Evolutionary conservation across 2,329 filamentous ascomycete genomes (phyloP), one percentile per base, ranked within the genome.

Genomic region (Anthostomella pinea): DNA sequence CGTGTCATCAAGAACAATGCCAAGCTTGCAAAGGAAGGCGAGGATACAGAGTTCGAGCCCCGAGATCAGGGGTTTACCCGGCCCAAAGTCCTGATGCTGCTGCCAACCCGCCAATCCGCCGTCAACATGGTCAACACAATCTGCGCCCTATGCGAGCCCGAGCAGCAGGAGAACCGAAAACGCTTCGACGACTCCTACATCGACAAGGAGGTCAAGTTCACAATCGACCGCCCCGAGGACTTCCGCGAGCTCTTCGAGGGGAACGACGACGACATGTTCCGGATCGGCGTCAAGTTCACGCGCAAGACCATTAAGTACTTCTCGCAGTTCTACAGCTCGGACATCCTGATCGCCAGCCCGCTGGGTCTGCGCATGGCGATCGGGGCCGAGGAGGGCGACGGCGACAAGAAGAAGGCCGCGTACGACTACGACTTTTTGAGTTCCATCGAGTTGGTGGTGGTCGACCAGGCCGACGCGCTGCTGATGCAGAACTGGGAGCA

Each of bases 401-500:
- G 87, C 55, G 79, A 71, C 54, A 69, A 70, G 56, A 74, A 70
- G 42, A 83, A 84, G 59, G 81, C 80, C 47, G 66, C 77, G 8
- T 14, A 33, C 22, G 91, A 97, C 59, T 82, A 79, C 52, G 93
- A 98, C 63, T 98, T 95, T 59, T 73, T 98, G 10, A 91, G 86
- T 39, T 97, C 91, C 1, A 87, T 98, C 53, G 93, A 98, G 64
- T 65, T 98, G 33, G 81, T 93, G 20, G 73, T 97, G 30, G 74
- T 95, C 43, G 93, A 98, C 60, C 90, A 97, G 64, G 85, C 88
- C 9, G 90, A 97, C 62, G 89, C 89, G 0, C 77, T 96, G 26
- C 77, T 95, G 7, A 96, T 96, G 89, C 93, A 98, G 62, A 97
- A 95, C 61, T 97, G 91, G 90, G 89, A 96, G 56, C 91, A 98